Base-by-base conservation (phyloP, 2,329 filamentous ascomycete genomes). In the Dothideomycetes sp. region DNA sequence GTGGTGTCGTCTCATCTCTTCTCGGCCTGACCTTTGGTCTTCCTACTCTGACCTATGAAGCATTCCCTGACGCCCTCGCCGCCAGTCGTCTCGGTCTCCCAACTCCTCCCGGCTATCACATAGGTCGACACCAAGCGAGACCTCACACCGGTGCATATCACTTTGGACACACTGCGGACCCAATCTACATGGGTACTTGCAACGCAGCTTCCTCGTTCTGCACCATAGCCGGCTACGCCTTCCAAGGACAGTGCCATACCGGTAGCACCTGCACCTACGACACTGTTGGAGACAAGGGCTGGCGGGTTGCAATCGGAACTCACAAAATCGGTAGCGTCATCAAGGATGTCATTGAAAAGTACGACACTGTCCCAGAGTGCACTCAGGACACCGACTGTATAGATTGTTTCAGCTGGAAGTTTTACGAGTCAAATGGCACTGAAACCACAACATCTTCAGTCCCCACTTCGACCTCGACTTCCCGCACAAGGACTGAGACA, bases 121-220 rank as follows among this genome's bases (percentile, higher is more conserved):
- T 85, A 17, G 69, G 73, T 31, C 69, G 75, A 22, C 81, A 85
- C 19, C 85, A 93, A 53, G 71, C 74, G 29, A 71, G 85, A 31
- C 63, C 75, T 43, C 73, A 77, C 52, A 93, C 86, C 0, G 88
- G 85, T 10, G 72, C 83, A 0, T 93, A 79, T 55, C 91, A 98
- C 59, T 89, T 95, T 57, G 91, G 91, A 3, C 88, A 96, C 54
- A 96, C 87, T 0, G 91, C 91, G 1, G 91, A 98, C 59, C 91
- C 91, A 0, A 79, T 98, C 24, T 98, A 81, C 54, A 88, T 95
- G 65, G 91, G 91, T 22, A 84, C 81, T 1, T 96, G 91, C 63
- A 95, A 94, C 53, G 84, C 84, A 22, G 85, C 84, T 3, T 87
- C 84, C 2, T 88, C 89, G 3, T 79, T 81, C 9, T 96, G 91